These are phyloP conservation scores for Starmerella etchellsii DNA, from an alignment of 805 yeast genomes.

Conservation along the genomic window DNA sequence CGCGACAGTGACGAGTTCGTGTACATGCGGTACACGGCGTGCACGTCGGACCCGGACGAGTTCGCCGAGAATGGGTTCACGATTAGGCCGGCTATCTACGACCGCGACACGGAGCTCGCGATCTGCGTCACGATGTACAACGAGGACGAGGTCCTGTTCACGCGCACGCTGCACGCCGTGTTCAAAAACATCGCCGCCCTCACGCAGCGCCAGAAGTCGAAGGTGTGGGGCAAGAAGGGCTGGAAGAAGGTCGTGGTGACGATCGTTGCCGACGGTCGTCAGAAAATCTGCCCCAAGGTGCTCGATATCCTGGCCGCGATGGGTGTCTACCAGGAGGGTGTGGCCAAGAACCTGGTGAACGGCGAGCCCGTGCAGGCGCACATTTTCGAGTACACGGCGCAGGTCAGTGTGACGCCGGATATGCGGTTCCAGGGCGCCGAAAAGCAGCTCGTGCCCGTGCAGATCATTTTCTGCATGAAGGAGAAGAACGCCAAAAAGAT, in stretches of 20 bases:
- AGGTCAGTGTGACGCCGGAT: slow-evolving; percentile 80
- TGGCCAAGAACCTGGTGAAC: slow-evolving; percentile 88
- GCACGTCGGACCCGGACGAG: slow-evolving; percentile 84
- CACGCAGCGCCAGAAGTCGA: slow-evolving; percentile 64
- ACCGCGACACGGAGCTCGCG: slow-evolving; percentile 83
- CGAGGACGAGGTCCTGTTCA: slow-evolving; percentile 79
- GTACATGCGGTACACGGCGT: slow-evolving; percentile 94
- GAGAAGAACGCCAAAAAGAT: slow-evolving; percentile 87
- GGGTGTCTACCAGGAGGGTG: slow-evolving; percentile 95
- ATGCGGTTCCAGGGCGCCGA: slow-evolving; percentile 83
- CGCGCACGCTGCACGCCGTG: slow-evolving; percentile 89
- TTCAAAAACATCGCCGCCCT: slow-evolving; percentile 85
- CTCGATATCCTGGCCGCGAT: slow-evolving; percentile 81
- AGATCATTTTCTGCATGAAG: slow-evolving; percentile 79
- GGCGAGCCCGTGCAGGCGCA: slow-evolving; percentile 87
- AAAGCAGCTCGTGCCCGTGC: slow-evolving; percentile 77
- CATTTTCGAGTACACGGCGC: slow-evolving; percentile 90
- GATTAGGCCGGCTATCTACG: slow-evolving; percentile 57
- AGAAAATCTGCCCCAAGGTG: slow-evolving; percentile 72
- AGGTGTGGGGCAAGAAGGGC: slow-evolving; percentile 90
- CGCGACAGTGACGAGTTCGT: slow-evolving; percentile 87
- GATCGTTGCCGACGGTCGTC: slow-evolving; percentile 89
- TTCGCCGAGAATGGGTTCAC: slow-evolving; percentile 72
- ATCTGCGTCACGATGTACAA: slow-evolving; percentile 95
- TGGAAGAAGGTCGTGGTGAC: slow-evolving; percentile 95